Percentiles rank a stretch among this genome's conserved stretches.
phyloP scores from a whole-genome alignment of 2,329 filamentous ascomycete genomes.

The Dendrostoma leiphaemia region DNA sequence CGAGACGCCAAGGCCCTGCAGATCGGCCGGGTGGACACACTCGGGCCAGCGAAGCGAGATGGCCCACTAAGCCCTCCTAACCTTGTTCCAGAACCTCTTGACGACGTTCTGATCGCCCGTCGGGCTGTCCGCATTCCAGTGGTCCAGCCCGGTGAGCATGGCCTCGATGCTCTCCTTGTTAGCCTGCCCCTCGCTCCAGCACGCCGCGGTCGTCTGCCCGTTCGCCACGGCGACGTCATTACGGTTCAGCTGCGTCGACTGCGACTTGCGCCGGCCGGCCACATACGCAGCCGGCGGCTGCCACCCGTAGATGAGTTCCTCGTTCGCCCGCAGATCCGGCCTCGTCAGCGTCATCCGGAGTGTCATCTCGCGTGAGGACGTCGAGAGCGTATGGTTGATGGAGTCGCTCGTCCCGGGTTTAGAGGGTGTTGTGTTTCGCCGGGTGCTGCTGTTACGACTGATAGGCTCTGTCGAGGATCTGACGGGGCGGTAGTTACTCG shows the following conservation, averaged over 20 bases:
- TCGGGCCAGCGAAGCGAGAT: slow-evolving; percentile 12
- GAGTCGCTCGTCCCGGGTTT: slow-evolving; percentile 32
- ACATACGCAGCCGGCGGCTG: slow-evolving; percentile 40
- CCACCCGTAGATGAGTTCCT: slow-evolving; percentile 72
- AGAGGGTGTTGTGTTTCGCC: not conserved
- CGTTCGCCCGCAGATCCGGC: slow-evolving; percentile 76
- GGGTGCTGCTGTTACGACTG: slow-evolving; percentile 12
- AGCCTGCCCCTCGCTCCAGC: slow-evolving; percentile 31
- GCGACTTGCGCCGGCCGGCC: slow-evolving; percentile 42
- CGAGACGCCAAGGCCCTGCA: not conserved
- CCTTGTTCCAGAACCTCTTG: slow-evolving; percentile 64
- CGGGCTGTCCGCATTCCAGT: slow-evolving; percentile 40
- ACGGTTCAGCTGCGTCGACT: slow-evolving; percentile 32
- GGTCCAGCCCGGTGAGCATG: slow-evolving; percentile 53
- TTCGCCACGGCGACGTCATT: slow-evolving; percentile 24
- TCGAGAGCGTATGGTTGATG: slow-evolving; percentile 50
- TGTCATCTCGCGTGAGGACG: slow-evolving; percentile 82
- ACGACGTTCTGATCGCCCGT: slow-evolving; percentile 53
- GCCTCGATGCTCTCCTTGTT: slow-evolving; percentile 54
- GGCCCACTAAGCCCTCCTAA: slow-evolving; percentile 41
- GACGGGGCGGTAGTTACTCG: slow-evolving; percentile 25
- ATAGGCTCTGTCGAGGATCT: slow-evolving; percentile 27
- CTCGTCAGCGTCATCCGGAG: slow-evolving; percentile 92
- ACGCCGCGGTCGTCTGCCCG: slow-evolving; percentile 30
- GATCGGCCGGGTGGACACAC: not conserved